phyloP scores from a whole-genome alignment of 139 green algal species.

The Chloropicon primus region DNA sequence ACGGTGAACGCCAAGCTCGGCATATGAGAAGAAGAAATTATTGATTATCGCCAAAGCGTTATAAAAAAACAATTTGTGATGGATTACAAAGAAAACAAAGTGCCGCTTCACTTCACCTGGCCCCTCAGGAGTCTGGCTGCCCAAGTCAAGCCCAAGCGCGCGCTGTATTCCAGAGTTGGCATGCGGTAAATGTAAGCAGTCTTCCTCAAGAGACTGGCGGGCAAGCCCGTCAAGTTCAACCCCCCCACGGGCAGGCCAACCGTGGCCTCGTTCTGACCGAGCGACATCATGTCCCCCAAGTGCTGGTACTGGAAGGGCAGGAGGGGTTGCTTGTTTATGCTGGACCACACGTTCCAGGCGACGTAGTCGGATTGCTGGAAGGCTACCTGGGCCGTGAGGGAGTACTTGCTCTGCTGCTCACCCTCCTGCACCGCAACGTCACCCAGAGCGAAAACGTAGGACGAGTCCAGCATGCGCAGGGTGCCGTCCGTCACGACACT shows the following conservation, averaged over 20 bases:
- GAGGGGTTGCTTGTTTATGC: constrained; percentile 70
- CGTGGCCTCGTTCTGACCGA: constrained; percentile 26
- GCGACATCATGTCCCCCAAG: constrained; percentile 90
- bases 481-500: constrained; percentile 15
- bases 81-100: background rate
- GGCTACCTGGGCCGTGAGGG: constrained; percentile 75
- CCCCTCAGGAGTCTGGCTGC: background rate
- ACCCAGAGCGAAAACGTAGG: constrained; percentile 80
- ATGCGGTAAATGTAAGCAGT: background rate
- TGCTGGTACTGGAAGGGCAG: constrained; percentile 96
- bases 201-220: background rate
- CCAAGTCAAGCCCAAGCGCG: background rate
- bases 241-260: background rate
- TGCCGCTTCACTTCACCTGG: background rate
- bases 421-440: constrained; percentile 37
- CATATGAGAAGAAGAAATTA: no score
- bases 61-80: no score
- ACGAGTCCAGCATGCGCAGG: constrained; percentile 1
- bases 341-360: constrained; percentile 94
- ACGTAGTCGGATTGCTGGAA: constrained; percentile 97
- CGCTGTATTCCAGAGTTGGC: background rate
- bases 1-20: background rate
- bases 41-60: no score
- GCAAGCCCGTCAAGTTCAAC: background rate
- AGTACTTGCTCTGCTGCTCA: background rate